Evolutionary conservation across 1,284 basidiomycete genomes (phyloP), one percentile per base, ranked within the genome.

Genomic region (Phellinidium pouzarii): DNA sequence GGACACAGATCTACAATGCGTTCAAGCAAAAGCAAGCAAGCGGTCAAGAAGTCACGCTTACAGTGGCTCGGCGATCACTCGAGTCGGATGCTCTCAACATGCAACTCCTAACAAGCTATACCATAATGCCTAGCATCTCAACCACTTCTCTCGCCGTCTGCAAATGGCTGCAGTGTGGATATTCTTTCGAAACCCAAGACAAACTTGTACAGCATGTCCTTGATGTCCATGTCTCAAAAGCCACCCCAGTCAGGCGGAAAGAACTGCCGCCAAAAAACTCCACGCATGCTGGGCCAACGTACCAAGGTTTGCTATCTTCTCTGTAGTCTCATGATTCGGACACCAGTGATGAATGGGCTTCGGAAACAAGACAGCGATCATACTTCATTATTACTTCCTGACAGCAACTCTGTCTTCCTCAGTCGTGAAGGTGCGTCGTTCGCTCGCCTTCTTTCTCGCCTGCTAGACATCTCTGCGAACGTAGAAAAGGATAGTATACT

Each of bases 101-200:
- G 31, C 9, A 34, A 8, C 31, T 34, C 31, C 11, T 31, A 12
- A 31, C 12, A 12, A 31, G 11, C 26, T 47, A 29, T 31, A 7
- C 20, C 5, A 31, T 7, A 3, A 29, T 23, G 34, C 31, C 47
- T 19, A 26, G 17, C 11, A 36, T 34, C 7, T 31, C 41, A 14
- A 44, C 22, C 23, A 43, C 27, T 44, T 34, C 17, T 43, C 41
- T 22, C 26, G 48, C 29, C 45, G 55, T 48, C 23, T 63, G 61
- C 46, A 58, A 48, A 37, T 62, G 60, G 61, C 59, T 58, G 6
- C 58, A 58, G 59, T 62, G 61, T 23, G 56, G 55, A 27, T 48
- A 46, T 31, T 45, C 55, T 20, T 60, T 59, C 9, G 50, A 50
- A 1, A 40, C 43, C 2, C 41, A 56, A 11, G 37, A 59, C 7